These are phyloP conservation scores for Fusarium proliferatum DNA, from an alignment of 2,329 filamentous ascomycete genomes.

Conservation along the genomic window DNA sequence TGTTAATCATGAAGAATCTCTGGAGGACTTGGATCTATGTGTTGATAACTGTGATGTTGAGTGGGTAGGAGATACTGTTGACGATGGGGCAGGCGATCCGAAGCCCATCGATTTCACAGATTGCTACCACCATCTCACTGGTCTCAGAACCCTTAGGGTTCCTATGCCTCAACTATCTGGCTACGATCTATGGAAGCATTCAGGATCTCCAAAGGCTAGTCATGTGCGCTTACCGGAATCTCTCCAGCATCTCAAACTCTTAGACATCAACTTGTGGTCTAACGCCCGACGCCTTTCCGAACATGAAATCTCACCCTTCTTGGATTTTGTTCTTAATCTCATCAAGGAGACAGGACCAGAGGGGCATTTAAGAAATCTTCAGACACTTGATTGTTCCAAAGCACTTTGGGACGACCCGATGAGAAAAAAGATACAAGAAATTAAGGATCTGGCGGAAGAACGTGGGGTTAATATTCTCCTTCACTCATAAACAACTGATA, in stretches of 20 bases:
- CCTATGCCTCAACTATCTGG: neutral
- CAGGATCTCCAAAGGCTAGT: neutral
- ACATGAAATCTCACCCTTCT: neutral
- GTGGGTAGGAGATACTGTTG: neutral
- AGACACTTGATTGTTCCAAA: neutral
- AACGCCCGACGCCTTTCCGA: neutral
- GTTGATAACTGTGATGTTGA: neutral
- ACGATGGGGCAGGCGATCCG: too few species aligned
- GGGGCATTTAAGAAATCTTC: neutral
- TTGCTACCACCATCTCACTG: neutral
- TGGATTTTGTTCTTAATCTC: neutral
- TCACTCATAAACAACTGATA: fast-evolving
- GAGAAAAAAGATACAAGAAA: neutral
- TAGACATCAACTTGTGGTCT: neutral
- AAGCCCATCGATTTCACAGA: neutral
- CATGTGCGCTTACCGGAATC: neutral
- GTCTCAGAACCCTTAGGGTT: neutral
- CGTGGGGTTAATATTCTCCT: neutral
- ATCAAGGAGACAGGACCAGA: neutral
- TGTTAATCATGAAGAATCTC: neutral
- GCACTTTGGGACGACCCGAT: neutral
- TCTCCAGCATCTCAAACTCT: neutral
- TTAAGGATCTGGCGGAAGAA: neutral
- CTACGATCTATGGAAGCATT: fast-evolving
- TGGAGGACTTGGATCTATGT: neutral